These are phyloP conservation scores for Beauveria sp. DNA, from an alignment of 2,329 filamentous ascomycete species.

Conservation along the genomic window DNA sequence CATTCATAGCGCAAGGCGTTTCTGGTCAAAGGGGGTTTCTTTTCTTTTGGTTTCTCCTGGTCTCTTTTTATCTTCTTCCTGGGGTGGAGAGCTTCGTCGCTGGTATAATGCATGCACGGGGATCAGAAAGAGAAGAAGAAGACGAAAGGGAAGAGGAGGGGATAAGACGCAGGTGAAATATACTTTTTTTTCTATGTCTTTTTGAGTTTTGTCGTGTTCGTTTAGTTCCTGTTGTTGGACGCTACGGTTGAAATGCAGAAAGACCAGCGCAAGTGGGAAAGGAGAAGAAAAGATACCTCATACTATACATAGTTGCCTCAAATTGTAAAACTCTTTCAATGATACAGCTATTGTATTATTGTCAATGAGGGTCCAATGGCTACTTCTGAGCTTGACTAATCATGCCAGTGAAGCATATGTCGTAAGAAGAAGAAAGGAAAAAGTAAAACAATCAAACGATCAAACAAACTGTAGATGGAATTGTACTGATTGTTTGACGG, in stretches of 20 bases:
- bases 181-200: constrained; percentile 5
- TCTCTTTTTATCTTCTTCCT: constrained; percentile 16
- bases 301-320: constrained; percentile 26
- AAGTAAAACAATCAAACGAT: too few species aligned
- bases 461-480: too few species aligned
- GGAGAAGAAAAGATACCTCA: constrained; percentile 13
- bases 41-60: constrained; percentile 27
- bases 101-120: constrained; percentile 27
- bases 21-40: constrained; percentile 38
- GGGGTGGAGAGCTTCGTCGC: constrained; percentile 12
- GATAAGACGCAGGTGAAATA: constrained; percentile 7
- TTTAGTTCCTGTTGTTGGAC: constrained; percentile 10
- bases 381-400: background rate
- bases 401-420: background rate
- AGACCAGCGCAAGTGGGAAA: constrained; percentile 19
- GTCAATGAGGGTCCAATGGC: background rate
- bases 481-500: too few species aligned
- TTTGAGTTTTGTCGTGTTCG: background rate
- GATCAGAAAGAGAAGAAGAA: background rate
- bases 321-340: constrained; percentile 24
- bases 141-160: constrained; percentile 15
- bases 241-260: constrained; percentile 17
- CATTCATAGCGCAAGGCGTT: constrained; percentile 49
- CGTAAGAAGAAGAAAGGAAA: too few species aligned
- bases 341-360: background rate